Evolutionary conservation across 176 grass and related monocot species (phyloP).

Genomic region (Raddia guianensis): DNA sequence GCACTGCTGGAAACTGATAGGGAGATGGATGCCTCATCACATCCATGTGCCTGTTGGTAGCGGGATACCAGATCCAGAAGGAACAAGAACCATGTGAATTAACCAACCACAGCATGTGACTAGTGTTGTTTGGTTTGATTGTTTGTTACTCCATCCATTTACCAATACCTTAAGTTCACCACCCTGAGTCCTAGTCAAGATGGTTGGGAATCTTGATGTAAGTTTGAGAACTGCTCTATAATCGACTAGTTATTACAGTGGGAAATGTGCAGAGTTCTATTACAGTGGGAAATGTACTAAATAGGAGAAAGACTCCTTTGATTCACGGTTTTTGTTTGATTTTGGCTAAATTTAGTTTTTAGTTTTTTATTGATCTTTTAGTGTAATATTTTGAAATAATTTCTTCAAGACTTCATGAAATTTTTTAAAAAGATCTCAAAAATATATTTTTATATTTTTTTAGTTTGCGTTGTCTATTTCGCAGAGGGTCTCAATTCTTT

Average conservation of each 20-base stretch:
- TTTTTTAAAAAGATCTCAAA: no score
- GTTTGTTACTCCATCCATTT: not conserved
- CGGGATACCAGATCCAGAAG: not conserved
- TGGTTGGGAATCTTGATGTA: not conserved
- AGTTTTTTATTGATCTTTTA: no score
- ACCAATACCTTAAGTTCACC: not conserved
- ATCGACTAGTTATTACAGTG: not conserved
- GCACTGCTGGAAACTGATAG: not conserved
- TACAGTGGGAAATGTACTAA: not conserved
- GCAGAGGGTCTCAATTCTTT: no score
- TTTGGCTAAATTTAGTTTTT: no score
- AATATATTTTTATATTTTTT: no score
- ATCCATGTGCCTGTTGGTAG: not conserved
- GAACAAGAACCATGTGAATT: slow-evolving; percentile 25
- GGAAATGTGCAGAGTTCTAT: not conserved
- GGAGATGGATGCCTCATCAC: not conserved
- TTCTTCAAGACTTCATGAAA: no score
- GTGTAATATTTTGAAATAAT: no score
- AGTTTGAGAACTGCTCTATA: not conserved
- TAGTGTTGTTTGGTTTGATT: not conserved
- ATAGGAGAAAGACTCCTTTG: no score
- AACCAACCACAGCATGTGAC: not conserved
- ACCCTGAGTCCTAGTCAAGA: not conserved
- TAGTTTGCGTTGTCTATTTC: no score
- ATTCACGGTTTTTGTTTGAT: no score